Base-by-base conservation (phyloP, 2,329 filamentous ascomycete species). In the Tolypocladium nubicola region DNA sequence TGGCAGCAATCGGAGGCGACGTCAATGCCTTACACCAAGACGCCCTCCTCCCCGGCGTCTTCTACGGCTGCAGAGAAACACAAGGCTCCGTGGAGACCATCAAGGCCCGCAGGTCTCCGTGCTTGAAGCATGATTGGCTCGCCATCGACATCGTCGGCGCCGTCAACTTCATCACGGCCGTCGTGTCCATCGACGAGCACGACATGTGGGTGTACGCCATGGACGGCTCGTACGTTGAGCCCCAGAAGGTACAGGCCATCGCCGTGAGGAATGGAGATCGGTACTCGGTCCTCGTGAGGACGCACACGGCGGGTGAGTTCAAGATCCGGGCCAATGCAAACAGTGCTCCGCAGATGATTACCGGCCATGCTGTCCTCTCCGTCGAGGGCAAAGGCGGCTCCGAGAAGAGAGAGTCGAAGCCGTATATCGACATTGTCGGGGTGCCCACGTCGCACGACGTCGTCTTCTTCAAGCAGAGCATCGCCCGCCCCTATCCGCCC, bases 71-170 rank as follows among this genome's bases (percentile, higher is more conserved):
- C 64, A 70, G 69, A 3, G 67, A 76, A 1, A 78, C 77, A n/a
- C 61, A 74, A 4, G 77, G 75, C 1, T 62, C 69, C 0, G 65
- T 66, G 0, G 76, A 80, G 38, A 68, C 77, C 11, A 73, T 84
- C 59, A 62, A 70, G 1, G 73, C 33, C 26, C 26, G 26, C 26
- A 30, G 26, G 26, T 30, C 26, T 57, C 64, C 3, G 0, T 21
- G 2, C 26, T 39, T 57, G 1, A 16, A 45, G 0, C 58, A 65
- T 4, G 64, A 70, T 39, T 85, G 81, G 80, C 64, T 77, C 0
- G 79, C 79, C 9, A 68, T 85, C 16, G 77, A 83, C 60, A 64
- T 84, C n/a, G 75, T 85, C 57, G 77, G 74, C n/a, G 71, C 77
- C 2, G 73, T 78, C 54, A 73, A 76, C 54, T 74, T 81, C 33